Conservation (phyloP, 2,329 filamentous ascomycete species). For the Paraconiothyrium sp. region DNA sequence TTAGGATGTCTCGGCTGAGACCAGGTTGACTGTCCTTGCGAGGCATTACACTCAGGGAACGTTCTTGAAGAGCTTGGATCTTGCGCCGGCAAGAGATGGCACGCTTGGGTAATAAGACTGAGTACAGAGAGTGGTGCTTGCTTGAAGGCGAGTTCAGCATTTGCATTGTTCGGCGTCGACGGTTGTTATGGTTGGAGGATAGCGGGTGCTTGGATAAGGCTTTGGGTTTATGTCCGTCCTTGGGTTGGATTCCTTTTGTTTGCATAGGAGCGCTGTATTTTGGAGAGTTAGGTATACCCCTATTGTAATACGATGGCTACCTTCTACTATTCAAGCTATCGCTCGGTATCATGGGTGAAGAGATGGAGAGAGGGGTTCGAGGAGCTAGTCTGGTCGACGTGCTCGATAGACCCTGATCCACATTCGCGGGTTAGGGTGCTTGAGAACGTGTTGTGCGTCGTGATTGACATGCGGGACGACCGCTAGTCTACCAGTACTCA, state of each 20-base stretch:
- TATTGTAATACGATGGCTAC: constrained; percentile 13
- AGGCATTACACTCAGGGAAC: background rate
- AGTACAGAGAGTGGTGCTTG: background rate
- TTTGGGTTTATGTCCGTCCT: background rate
- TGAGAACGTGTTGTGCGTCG: background rate
- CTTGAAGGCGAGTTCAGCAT: background rate
- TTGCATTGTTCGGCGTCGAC: constrained; percentile 12
- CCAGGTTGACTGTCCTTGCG: constrained; percentile 3
- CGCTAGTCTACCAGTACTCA: background rate
- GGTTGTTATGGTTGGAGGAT: background rate
- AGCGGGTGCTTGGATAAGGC: background rate
- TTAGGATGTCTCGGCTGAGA: constrained; percentile 13
- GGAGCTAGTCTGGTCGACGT: background rate
- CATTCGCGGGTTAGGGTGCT: background rate
- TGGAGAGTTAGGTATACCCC: constrained; percentile 11
- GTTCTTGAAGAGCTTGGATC: constrained; percentile 8
- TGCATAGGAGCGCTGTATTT: constrained; percentile 1
- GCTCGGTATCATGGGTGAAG: no score
- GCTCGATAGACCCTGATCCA: background rate
- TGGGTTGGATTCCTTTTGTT: constrained; percentile 2
- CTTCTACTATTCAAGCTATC: background rate
- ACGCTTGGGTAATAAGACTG: constrained; percentile 6
- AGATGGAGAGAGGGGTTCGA: no score
- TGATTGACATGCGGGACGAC: background rate
- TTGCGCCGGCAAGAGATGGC: background rate